Evolutionary conservation across 352 stramenopile species (phyloP), one percentile per base, ranked within the genome.

Genomic region (Pythium volutum): DNA sequence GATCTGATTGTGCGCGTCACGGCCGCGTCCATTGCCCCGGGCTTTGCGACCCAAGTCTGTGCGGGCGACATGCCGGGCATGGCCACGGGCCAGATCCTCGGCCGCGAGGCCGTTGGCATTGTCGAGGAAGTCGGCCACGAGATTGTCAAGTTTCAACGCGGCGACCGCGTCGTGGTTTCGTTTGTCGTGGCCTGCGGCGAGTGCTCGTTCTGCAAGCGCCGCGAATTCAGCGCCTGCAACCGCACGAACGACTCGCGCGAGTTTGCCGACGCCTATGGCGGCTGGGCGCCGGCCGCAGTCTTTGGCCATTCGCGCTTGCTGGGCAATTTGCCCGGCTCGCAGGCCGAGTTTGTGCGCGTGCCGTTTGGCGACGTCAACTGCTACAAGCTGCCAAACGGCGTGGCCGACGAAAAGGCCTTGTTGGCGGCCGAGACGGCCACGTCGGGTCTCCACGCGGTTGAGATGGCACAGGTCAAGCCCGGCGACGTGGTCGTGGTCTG

Each of bases 321-420:
- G 27, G 77, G 74, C 59, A 86, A 84, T 51, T 61, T 89, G 5
- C 80, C 81, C 0, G 84, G 84, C 48, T 76, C 80, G 23, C 79
- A 91, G 54, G 84, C 84, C 9, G 78, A 93, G 73, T 91, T 74
- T 46, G 78, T 91, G 15, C 78, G 83, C 23, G 84, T 93, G 60
- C 84, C 84, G 4, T 88, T 84, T 43, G 84, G 64, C 4, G 84
- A 93, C 29, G 50, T 76, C 23, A 93, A 90, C 70, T 89, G 80
- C 62, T 81, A 79, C 59, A 79, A 80, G 66, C 38, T 91, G 15
- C 81, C 81, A 8, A 72, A 73, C 16, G 62, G 68, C 31, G 58
- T 91, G 14, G 62, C 66, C 12, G 77, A 88, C 27, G 79, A 91
- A 22, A 86, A 91, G 46, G 84, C 80, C 0, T n/a, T 93, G 25